These are phyloP conservation scores for Moesziomyces antarcticus DNA, from an alignment of 1,284 basidiomycete genomes.

Conservation along the genomic window DNA sequence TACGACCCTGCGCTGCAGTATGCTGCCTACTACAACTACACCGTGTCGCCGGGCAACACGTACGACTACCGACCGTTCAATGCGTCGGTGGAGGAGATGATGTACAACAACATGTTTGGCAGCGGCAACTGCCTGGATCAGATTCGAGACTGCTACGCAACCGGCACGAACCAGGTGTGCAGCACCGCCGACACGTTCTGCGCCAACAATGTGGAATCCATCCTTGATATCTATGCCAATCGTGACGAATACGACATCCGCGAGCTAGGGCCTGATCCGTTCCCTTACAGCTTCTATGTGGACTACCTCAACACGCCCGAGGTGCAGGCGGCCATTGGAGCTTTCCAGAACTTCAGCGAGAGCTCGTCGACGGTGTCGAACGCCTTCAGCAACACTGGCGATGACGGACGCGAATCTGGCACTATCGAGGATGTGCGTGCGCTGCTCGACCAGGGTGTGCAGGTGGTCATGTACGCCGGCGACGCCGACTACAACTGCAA, in stretches of 20 bases:
- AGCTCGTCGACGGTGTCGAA: constrained; percentile 29
- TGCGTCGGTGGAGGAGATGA: constrained; percentile 28
- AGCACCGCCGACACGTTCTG: constrained; percentile 52
- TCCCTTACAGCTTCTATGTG: constrained; percentile 54
- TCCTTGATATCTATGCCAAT: constrained; percentile 39
- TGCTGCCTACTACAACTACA: constrained; percentile 56
- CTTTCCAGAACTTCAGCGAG: constrained; percentile 54
- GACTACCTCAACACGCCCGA: constrained; percentile 48
- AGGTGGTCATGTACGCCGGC: constrained; percentile 50
- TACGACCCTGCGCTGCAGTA: constrained; percentile 54
- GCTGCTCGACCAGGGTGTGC: constrained; percentile 45
- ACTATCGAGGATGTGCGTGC: constrained; percentile 42
- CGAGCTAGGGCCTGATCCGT: constrained; percentile 52
- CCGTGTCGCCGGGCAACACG: constrained; percentile 51
- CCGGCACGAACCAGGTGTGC: constrained; percentile 43
- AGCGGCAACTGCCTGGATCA: constrained; percentile 53
- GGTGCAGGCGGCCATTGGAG: constrained; percentile 51
- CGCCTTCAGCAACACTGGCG: constrained; percentile 45
- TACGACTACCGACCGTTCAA: constrained; percentile 52
- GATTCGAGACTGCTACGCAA: constrained; percentile 46
- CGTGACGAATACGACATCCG: constrained; percentile 59
- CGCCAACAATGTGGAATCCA: constrained; percentile 42
- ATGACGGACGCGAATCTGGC: constrained; percentile 42
- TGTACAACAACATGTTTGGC: constrained; percentile 50
- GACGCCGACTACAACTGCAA: constrained; percentile 61